Base-by-base conservation (phyloP, 805 yeast genomes). In the Kazachstania taianensis region DNA sequence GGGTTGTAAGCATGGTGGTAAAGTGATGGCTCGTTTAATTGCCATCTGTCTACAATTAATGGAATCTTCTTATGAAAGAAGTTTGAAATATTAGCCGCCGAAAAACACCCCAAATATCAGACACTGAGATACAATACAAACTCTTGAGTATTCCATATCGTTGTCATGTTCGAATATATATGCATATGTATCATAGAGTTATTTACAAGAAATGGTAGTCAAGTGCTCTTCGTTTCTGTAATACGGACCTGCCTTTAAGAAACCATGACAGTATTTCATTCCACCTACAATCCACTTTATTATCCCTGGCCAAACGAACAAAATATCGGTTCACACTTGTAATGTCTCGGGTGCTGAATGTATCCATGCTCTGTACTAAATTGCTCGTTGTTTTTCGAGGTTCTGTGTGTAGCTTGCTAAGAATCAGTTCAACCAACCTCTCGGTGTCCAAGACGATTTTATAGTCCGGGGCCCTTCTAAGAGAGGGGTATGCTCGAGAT, bases 291-390 rank as follows among this genome's bases (percentile, higher is more conserved):
- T 61, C 46, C 1, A 65, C 32, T 1, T 63, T 59, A 29, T 60
- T 56, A 37, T 57, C 53, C 20, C 48, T 43, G 2, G 80, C 89
- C 39, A 71, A 58, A 12, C 50, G 47, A 2, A 66, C 72, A 25
- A 84, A 64, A 47, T 72, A 78, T 1, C 92, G 94, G 45, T 78
- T 83, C 26, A n/a, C n/a, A 81, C 70, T 48, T 67, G 75, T 39
- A 72, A 75, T 13, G 82, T 68, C 50, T 82, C 87, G 25, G 25
- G 25, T 9, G 25, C 12, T 9, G 25, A 22, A 2, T n/a, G n/a
- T n/a, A n/a, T n/a, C n/a, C n/a, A n/a, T n/a, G n/a, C n/a, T n/a
- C n/a, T n/a, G n/a, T n/a, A n/a, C n/a, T n/a, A n/a, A n/a, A n/a
- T n/a, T n/a, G n/a, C n/a, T n/a, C n/a, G n/a, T n/a, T n/a, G n/a